phyloP scores from a whole-genome alignment of 176 grass and related monocot genomes.

The Avena atlantica region DNA sequence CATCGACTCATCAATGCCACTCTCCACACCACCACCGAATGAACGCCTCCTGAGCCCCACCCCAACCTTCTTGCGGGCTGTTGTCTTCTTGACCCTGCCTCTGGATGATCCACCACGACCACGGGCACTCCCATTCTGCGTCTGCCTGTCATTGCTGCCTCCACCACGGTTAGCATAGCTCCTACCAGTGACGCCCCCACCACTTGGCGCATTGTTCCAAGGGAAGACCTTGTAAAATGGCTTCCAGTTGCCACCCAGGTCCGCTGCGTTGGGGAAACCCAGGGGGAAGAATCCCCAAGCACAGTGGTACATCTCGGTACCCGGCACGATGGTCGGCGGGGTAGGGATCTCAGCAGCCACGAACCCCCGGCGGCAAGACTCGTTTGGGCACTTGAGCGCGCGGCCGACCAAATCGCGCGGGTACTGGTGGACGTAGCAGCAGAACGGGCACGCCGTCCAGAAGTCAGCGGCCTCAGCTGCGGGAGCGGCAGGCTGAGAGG shows the following conservation, averaged over 20 bases:
- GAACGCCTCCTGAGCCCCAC: constrained; percentile 33
- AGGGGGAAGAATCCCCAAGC: constrained; percentile 97
- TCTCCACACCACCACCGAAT: constrained; percentile 56
- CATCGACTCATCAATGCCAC: constrained; percentile 44
- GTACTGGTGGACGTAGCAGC: constrained; percentile 85
- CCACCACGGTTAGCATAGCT: constrained; percentile 33
- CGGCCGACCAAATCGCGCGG: constrained; percentile 52
- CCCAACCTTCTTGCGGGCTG: constrained; percentile 72
- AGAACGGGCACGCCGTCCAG: constrained; percentile 89
- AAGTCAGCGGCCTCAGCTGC: constrained; percentile 39
- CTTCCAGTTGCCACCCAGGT: constrained; percentile 61
- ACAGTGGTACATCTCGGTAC: constrained; percentile 97
- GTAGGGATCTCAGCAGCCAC: constrained; percentile 60
- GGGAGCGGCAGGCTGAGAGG: constrained; percentile 24
- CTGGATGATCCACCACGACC: constrained; percentile 47
- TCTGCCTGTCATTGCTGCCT: constrained; percentile 25
- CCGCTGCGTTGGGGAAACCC: constrained; percentile 63
- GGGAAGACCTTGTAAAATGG: constrained; percentile 73
- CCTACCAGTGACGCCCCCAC: not conserved
- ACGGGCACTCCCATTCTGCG: constrained; percentile 33
- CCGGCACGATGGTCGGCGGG: constrained; percentile 71
- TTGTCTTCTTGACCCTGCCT: constrained; percentile 68
- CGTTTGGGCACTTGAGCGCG: constrained; percentile 80
- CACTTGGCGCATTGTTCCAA: constrained; percentile 34
- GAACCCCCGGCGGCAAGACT: constrained; percentile 66